phyloP scores from a whole-genome alignment of 2,329 filamentous ascomycete species.

The Botrytis byssoidea region DNA sequence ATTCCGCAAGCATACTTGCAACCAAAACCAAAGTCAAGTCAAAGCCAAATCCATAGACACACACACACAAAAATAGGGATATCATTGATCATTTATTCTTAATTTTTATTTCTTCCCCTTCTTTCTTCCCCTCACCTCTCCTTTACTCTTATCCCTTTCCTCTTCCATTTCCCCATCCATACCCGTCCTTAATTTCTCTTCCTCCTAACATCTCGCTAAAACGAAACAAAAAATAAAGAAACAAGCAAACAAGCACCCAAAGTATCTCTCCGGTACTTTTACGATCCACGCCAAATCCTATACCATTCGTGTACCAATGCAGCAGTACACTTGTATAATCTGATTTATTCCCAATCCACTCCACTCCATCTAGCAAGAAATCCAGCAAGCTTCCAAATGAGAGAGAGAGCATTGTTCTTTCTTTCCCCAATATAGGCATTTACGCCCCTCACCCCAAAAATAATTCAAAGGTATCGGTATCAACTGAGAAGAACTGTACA shows the following conservation, averaged over 20 bases:
- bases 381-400: background rate
- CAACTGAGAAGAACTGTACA: background rate
- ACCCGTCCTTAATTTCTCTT: background rate
- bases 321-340: background rate
- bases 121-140: background rate
- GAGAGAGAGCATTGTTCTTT: background rate
- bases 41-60: background rate
- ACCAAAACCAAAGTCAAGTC: background rate
- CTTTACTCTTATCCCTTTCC: background rate
- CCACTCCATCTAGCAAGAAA: background rate
- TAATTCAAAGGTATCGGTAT: background rate
- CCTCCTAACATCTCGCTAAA: background rate
- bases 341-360: background rate
- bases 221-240: background rate
- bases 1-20: no score
- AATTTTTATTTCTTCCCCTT: background rate
- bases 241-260: background rate
- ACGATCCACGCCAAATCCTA: background rate
- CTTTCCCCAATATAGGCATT: background rate
- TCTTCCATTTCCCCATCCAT: background rate
- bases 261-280: background rate
- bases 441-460: background rate
- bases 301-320: background rate
- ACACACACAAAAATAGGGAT: background rate
- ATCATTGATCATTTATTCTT: slow-evolving; percentile 1